These are phyloP conservation scores for Chlamydomonas reinhardtii DNA, from an alignment of 163 green algal genomes.

Conservation along the genomic window DNA sequence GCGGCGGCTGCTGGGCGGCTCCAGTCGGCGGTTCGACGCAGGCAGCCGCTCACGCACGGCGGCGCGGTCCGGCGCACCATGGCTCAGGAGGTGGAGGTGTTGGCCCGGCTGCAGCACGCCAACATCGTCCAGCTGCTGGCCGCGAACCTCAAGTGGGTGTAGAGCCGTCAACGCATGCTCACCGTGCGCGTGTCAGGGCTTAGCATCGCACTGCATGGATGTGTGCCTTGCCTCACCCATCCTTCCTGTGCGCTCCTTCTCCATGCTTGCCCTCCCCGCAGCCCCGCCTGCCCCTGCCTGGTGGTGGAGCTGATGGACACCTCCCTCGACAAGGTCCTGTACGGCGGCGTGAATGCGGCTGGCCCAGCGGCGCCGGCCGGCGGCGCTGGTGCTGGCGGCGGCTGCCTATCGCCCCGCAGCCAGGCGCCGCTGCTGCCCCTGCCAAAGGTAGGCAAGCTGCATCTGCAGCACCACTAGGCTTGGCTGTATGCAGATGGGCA, in stretches of 20 bases:
- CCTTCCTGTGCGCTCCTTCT: too few relatives aligned
- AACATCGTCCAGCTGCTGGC: conserved; percentile 25
- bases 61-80: not conserved
- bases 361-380: too few relatives aligned
- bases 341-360: not conserved
- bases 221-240: not conserved
- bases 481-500: too few relatives aligned
- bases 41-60: too few relatives aligned
- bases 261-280: too few relatives aligned
- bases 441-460: not conserved
- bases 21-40: too few relatives aligned
- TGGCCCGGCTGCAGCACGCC: conserved; percentile 11
- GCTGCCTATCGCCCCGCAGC: not conserved
- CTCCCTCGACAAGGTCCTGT: not conserved
- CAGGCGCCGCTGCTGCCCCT: not conserved
- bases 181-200: not conserved
- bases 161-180: too few relatives aligned
- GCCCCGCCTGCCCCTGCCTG: not conserved
- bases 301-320: not conserved
- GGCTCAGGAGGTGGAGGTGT: conserved; percentile 25
- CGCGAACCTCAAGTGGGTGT: not conserved
- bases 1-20: too few relatives aligned
- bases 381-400: too few relatives aligned
- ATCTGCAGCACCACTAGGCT: too few relatives aligned
- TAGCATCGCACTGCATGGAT: not conserved